Evolutionary conservation across 2,329 filamentous ascomycete genomes (phyloP), one percentile per base, ranked within the genome.

Genomic region (Biscogniauxia sp.): DNA sequence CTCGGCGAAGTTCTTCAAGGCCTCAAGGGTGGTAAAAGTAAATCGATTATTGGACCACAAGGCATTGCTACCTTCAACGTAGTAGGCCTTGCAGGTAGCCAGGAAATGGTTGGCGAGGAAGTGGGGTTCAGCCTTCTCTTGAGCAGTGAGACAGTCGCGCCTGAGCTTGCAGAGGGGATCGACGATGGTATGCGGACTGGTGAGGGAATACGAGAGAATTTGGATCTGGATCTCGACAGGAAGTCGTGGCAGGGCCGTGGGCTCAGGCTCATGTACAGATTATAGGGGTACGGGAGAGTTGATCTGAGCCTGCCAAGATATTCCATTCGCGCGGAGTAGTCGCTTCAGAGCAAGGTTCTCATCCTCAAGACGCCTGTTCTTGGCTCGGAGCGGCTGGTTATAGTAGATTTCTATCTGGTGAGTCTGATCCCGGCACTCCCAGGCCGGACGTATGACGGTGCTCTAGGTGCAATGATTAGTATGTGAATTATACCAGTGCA

Each of bases 11-110:
- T 79, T 76, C 49, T 77, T 77, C 5, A 86, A 71, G 2, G 81
- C 76, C 45, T 79, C 75, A 25, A 78, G 78, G n/a, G 76, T 80
- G 0, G 84, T 86, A 71, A 86, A 86, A 23, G 79, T 71, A 64
- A 86, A 86, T 0, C 73, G 72, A 67, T 86, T 86, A 55, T 76
- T 80, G 23, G 76, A 73, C 80, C 84, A 84, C 11, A 86, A 64
- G 54, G 79, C 75, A 19, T 75, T 78, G 15, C 73, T 79, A 41
- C 83, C 84, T 66, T 86, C 84, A 2, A 72, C 64, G 41, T 79
- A 67, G 60, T 83, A 80, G 17, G 79, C 78, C 65, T 73, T 81
- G 70, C 80, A 84, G 2, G 82, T 82, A 3, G 78, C 76, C 2
- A 86, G 72, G 56, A 84, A 81, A 64, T 83, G 76, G 53, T 85